Evolutionary conservation across 2,329 filamentous ascomycete genomes (phyloP).

Genomic region (Aspergillus arachidicola): DNA sequence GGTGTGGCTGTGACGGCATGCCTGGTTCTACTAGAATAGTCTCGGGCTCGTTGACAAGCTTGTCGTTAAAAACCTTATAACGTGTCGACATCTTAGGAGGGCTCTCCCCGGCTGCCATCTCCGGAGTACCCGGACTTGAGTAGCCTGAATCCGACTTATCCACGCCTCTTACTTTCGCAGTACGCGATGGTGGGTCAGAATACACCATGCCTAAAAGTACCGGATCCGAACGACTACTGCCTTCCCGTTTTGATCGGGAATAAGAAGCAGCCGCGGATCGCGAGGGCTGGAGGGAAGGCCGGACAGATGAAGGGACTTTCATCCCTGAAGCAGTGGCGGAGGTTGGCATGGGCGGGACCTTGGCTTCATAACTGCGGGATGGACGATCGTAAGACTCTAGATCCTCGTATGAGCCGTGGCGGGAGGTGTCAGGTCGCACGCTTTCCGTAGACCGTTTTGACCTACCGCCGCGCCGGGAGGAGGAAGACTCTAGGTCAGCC

Average conservation of each 20-base stretch:
- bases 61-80: slow-evolving; percentile 34
- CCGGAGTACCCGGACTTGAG: slow-evolving; percentile 48
- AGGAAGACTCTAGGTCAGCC: slow-evolving; percentile 34
- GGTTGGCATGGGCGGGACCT: slow-evolving; percentile 40
- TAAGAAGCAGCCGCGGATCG: slow-evolving; percentile 37
- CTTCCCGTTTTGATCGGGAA: slow-evolving; percentile 32
- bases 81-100: slow-evolving; percentile 38
- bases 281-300: slow-evolving; percentile 33
- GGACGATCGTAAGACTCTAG: slow-evolving; percentile 24
- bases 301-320: slow-evolving; percentile 31
- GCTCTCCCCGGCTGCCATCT: slow-evolving; percentile 36
- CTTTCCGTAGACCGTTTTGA: slow-evolving; percentile 32
- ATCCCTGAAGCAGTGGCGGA: slow-evolving; percentile 36
- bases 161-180: slow-evolving; percentile 39
- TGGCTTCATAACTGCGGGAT: slow-evolving; percentile 25
- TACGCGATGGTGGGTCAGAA: slow-evolving; percentile 30
- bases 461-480: slow-evolving; percentile 32
- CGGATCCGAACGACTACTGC: slow-evolving; percentile 28
- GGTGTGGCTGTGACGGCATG: slow-evolving; percentile 19
- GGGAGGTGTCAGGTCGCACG: slow-evolving; percentile 31
- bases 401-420: slow-evolving; percentile 35
- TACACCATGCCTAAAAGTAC: slow-evolving; percentile 31
- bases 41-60: slow-evolving; percentile 29
- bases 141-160: slow-evolving; percentile 49
- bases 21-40: slow-evolving; percentile 31